Evolutionary conservation across 1,139 yeast genomes (phyloP).

Genomic region (Geotrichum restrictum): DNA sequence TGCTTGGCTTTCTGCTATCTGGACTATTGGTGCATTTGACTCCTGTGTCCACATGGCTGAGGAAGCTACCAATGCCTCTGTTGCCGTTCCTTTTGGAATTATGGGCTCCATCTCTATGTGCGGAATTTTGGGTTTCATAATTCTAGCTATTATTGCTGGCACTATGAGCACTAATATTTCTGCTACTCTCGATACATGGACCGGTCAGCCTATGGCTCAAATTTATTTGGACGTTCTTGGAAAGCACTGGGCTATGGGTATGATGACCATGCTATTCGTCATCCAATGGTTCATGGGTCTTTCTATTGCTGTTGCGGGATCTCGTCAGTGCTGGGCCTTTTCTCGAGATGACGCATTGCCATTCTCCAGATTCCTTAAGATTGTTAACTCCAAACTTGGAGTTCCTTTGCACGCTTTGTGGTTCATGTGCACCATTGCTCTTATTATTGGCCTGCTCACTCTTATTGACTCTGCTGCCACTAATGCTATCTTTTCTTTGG

Average conservation of each 20-base stretch:
- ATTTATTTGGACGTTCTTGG: slow-evolving; percentile 63
- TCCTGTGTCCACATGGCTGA: slow-evolving; percentile 67
- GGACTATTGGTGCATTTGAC: slow-evolving; percentile 53
- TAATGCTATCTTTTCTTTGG: slow-evolving; percentile 54
- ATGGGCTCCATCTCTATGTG: slow-evolving; percentile 54
- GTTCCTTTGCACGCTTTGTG: slow-evolving; percentile 61
- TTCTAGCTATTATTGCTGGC: slow-evolving; percentile 53
- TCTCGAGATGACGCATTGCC: slow-evolving; percentile 90
- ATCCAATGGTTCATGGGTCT: slow-evolving; percentile 58
- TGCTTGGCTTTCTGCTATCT: slow-evolving; percentile 58
- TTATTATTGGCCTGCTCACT: slow-evolving; percentile 53
- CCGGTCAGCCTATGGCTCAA: slow-evolving; percentile 50
- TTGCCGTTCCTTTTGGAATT: slow-evolving; percentile 65
- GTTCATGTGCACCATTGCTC: slow-evolving; percentile 48
- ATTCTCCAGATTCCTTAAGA: slow-evolving; percentile 49
- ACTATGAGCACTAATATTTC: slow-evolving; percentile 53
- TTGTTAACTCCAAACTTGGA: slow-evolving; percentile 49
- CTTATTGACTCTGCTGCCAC: slow-evolving; percentile 58
- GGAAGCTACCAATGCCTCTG: slow-evolving; percentile 63
- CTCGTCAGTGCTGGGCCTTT: slow-evolving; percentile 80
- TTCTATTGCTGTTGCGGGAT: slow-evolving; percentile 69
- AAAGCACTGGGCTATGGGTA: slow-evolving; percentile 54
- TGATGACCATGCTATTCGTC: slow-evolving; percentile 33
- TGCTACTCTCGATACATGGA: slow-evolving; percentile 37
- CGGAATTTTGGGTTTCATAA: slow-evolving; percentile 57